A percentile compares a stretch with the other conserved stretches of the same genome.
Conservation (phyloP, 2,329 filamentous ascomycete species). For the Mycosphaerella arachidis region DNA sequence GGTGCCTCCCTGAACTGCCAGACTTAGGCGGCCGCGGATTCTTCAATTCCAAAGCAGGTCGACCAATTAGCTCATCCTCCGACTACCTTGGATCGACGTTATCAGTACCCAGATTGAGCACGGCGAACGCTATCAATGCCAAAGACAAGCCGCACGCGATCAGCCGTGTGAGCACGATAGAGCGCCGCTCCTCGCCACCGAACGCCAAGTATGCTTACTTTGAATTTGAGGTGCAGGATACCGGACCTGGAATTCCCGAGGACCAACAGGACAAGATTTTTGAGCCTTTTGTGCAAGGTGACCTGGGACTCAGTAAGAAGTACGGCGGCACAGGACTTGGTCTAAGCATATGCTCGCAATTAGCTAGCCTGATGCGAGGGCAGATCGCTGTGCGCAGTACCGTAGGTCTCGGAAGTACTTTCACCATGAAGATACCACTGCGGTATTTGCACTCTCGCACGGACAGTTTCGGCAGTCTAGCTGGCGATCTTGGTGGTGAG, state of each 20-base stretch:
- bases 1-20: slow-evolving; percentile 61
- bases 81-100: slow-evolving; percentile 8
- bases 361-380: slow-evolving; percentile 79
- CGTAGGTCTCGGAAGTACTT: slow-evolving; percentile 70
- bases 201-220: slow-evolving; percentile 68
- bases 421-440: slow-evolving; percentile 77
- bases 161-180: slow-evolving; percentile 9
- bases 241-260: slow-evolving; percentile 76
- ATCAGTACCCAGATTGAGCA: slow-evolving; percentile 22
- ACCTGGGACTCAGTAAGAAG: slow-evolving; percentile 81
- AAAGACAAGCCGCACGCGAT: slow-evolving; percentile 35
- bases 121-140: slow-evolving; percentile 44
- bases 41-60: slow-evolving; percentile 21
- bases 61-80: slow-evolving; percentile 9
- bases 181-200: slow-evolving; percentile 37
- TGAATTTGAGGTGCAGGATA: slow-evolving; percentile 85
- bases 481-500: slow-evolving; percentile 20
- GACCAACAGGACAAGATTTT: slow-evolving; percentile 79
- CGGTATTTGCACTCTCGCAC: slow-evolving; percentile 67
- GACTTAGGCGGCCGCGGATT: slow-evolving; percentile 34
- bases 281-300: slow-evolving; percentile 92
- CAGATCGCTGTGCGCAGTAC: slow-evolving; percentile 67
- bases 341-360: slow-evolving; percentile 81
- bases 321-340: slow-evolving; percentile 85
- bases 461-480: slow-evolving; percentile 45